phyloP scores from a whole-genome alignment of 345 rosid genomes.

The Hibiscus tridactylites region DNA sequence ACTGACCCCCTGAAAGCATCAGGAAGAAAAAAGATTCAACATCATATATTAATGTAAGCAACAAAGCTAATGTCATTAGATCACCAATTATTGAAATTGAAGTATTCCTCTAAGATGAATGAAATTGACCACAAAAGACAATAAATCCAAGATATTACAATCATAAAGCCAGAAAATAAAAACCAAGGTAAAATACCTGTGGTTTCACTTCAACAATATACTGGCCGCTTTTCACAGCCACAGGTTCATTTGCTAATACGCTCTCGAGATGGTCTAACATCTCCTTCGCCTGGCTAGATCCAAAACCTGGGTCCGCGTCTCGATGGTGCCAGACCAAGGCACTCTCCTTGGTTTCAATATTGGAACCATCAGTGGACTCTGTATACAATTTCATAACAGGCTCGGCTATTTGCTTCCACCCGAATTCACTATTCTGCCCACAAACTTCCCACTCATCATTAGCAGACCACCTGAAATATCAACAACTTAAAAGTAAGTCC shows the following conservation, averaged over 20 bases:
- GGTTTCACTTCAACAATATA: slow-evolving; percentile 73
- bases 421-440: slow-evolving; percentile 48
- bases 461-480: slow-evolving; percentile 38
- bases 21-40: slow-evolving; percentile 5
- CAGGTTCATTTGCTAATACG: slow-evolving; percentile 70
- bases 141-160: not conserved
- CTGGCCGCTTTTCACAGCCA: slow-evolving; percentile 63
- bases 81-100: not conserved
- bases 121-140: not conserved
- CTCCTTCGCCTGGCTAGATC: slow-evolving; percentile 74
- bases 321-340: slow-evolving; percentile 70
- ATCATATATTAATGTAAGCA: not conserved
- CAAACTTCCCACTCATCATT: slow-evolving; percentile 42
- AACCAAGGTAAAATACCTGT: slow-evolving; percentile 32
- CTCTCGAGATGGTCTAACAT: slow-evolving; percentile 72
- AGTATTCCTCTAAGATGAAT: too few species aligned
- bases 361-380: slow-evolving; percentile 69
- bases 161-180: not conserved
- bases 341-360: slow-evolving; percentile 62
- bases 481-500: slow-evolving; percentile 3
- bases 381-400: slow-evolving; percentile 69
- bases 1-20: slow-evolving; percentile 44
- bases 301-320: slow-evolving; percentile 71
- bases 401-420: slow-evolving; percentile 62
- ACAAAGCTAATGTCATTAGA: not conserved